phyloP scores from a whole-genome alignment of 2,329 filamentous ascomycete genomes.

The Penicillium sp. region DNA sequence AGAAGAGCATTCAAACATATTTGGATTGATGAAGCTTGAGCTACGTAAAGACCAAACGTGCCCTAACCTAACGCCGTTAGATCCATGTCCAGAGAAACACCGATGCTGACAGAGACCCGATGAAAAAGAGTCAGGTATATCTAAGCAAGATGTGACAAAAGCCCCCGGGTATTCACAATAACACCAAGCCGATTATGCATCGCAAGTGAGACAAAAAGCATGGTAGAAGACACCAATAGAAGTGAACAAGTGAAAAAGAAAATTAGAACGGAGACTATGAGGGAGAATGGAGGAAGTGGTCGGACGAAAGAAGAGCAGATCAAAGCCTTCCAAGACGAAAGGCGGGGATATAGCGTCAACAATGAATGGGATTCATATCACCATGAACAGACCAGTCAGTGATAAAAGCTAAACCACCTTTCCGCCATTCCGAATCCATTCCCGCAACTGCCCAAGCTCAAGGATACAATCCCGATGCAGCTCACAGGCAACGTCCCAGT shows the following conservation, averaged over 20 bases:
- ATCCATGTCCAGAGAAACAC: neutral
- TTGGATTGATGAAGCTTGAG: neutral
- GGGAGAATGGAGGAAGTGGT: neutral
- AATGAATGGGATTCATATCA: neutral
- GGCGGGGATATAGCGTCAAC: neutral
- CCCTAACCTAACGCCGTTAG: neutral
- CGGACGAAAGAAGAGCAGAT: neutral
- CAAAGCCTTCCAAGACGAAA: neutral
- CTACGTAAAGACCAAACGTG: neutral
- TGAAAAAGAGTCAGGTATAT: neutral
- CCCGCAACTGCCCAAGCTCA: conserved; percentile 41
- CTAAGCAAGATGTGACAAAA: conserved; percentile 6
- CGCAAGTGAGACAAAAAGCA: neutral
- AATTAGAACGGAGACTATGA: neutral
- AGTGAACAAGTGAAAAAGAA: neutral
- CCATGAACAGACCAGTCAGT: neutral
- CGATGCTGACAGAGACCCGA: neutral
- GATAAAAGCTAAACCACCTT: conserved; percentile 23
- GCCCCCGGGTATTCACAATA: conserved; percentile 10
- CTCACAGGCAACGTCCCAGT: conserved; percentile 51
- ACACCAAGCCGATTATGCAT: conserved; percentile 10
- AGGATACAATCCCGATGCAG: conserved; percentile 45
- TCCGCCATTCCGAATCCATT: conserved; percentile 39
- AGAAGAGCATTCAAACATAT: neutral
- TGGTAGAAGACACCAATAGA: conserved; percentile 3